A percentile compares a stretch with the other conserved stretches of the same genome.
Evolutionary conservation across 345 rosid genomes (phyloP).

Genomic region (Fremontodendron californicum): DNA sequence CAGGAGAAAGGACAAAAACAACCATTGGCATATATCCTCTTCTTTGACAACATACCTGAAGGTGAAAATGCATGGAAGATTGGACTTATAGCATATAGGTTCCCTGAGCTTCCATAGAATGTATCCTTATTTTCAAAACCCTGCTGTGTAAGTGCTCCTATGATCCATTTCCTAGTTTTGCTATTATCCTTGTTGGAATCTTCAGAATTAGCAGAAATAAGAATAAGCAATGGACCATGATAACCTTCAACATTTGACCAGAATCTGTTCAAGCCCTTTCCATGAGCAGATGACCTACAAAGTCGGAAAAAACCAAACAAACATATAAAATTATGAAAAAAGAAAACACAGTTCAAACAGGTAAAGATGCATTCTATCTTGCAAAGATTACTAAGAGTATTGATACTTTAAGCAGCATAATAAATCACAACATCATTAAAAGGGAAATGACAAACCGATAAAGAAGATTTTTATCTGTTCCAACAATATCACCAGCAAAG

Average conservation of each 20-base stretch:
- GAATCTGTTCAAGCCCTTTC: constrained; percentile 86
- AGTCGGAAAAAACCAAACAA: constrained; percentile 11
- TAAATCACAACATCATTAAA: not conserved
- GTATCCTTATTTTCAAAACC: constrained; percentile 74
- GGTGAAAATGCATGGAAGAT: constrained; percentile 55
- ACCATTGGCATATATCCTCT: not conserved
- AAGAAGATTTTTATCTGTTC: constrained; percentile 46
- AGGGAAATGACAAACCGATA: constrained; percentile 49
- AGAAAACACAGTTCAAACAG: not conserved
- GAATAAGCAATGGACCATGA: constrained; percentile 61
- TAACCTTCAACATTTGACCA: constrained; percentile 88
- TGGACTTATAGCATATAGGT: constrained; percentile 63
- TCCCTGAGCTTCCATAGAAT: constrained; percentile 78
- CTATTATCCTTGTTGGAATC: constrained; percentile 35
- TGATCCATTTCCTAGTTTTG: constrained; percentile 54
- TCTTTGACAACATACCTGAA: constrained; percentile 49
- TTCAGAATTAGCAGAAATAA: constrained; percentile 55
- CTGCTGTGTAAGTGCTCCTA: constrained; percentile 65
- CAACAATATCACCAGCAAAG: constrained; percentile 29
- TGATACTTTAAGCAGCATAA: not conserved
- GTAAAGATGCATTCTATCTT: not conserved
- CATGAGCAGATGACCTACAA: constrained; percentile 71
- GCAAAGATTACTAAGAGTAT: not conserved
- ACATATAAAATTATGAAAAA: not conserved
- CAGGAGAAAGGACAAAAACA: not conserved